Percentiles rank a stretch among this genome's conserved stretches.
These are phyloP conservation scores for Phtheirospermum japonicum DNA, from an alignment of 257 asterid genomes.

Conservation along the genomic window DNA sequence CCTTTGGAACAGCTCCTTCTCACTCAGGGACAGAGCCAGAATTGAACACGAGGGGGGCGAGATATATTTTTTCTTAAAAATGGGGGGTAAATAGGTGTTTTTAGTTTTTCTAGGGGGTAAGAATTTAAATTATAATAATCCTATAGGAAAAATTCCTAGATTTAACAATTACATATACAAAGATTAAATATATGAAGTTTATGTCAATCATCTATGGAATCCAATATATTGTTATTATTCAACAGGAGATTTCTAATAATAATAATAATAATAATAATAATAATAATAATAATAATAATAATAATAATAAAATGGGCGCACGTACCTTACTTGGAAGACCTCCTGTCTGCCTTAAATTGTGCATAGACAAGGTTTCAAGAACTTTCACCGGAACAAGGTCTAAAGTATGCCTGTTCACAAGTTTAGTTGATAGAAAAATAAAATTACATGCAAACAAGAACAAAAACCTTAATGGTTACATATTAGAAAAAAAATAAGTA, in stretches of 20 bases:
- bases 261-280: neutral
- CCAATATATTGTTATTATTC: neutral
- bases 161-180: no score
- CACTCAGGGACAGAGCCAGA: no score
- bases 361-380: conserved; percentile 63
- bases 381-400: conserved; percentile 74
- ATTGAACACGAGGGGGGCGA: no score
- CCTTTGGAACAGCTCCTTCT: no score
- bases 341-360: conserved; percentile 48
- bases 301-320: conserved; percentile 2
- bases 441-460: neutral
- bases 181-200: no score
- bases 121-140: neutral
- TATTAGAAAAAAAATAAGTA: conserved; percentile 27
- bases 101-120: no score
- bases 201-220: neutral
- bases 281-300: neutral
- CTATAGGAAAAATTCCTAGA: no score
- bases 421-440: neutral
- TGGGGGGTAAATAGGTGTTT: no score
- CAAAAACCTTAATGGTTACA: neutral
- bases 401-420: conserved; percentile 64
- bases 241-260: neutral
- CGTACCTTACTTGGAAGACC: conserved; percentile 81
- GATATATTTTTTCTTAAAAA: neutral